Conservation (phyloP, 2,329 filamentous ascomycete genomes). For the Calycina herbarum region DNA sequence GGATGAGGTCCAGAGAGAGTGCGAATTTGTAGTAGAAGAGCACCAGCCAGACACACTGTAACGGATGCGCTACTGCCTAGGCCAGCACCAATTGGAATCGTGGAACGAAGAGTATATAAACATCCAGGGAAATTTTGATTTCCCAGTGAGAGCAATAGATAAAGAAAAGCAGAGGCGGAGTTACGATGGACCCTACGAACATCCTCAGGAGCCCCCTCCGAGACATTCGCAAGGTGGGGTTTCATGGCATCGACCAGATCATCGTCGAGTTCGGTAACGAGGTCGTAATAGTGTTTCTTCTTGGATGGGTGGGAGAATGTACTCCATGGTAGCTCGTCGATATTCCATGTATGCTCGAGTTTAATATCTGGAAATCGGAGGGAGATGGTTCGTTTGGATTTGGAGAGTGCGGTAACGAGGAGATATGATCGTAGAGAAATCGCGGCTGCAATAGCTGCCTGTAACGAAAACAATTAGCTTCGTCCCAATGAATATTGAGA, state of each 20-base stretch:
- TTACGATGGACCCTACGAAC: constrained; percentile 80
- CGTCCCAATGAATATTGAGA: not conserved
- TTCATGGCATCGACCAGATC: constrained; percentile 80
- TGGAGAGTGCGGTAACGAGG: constrained; percentile 90
- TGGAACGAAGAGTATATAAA: constrained; percentile 88
- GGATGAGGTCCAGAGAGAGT: constrained; percentile 87
- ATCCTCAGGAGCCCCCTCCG: constrained; percentile 62
- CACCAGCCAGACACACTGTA: constrained; percentile 81
- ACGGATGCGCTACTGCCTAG: constrained; percentile 94
- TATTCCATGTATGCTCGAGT: constrained; percentile 89
- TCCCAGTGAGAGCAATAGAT: constrained; percentile 86
- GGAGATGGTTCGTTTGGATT: constrained; percentile 84
- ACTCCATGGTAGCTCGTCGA: constrained; percentile 86
- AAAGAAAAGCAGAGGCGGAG: constrained; percentile 84
- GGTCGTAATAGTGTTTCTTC: constrained; percentile 93
- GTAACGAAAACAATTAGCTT: constrained; percentile 15
- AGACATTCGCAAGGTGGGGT: constrained; percentile 74
- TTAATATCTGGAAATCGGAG: constrained; percentile 90
- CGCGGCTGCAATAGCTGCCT: constrained; percentile 90
- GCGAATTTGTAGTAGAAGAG: constrained; percentile 83
- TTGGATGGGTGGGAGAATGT: constrained; percentile 77
- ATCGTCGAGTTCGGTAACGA: constrained; percentile 78
- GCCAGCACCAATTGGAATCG: constrained; percentile 88
- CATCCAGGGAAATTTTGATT: constrained; percentile 76
- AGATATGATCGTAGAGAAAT: constrained; percentile 96